These are phyloP conservation scores for Pseudocercospora eumusae DNA, from an alignment of 2,329 filamentous ascomycete genomes.

Conservation along the genomic window DNA sequence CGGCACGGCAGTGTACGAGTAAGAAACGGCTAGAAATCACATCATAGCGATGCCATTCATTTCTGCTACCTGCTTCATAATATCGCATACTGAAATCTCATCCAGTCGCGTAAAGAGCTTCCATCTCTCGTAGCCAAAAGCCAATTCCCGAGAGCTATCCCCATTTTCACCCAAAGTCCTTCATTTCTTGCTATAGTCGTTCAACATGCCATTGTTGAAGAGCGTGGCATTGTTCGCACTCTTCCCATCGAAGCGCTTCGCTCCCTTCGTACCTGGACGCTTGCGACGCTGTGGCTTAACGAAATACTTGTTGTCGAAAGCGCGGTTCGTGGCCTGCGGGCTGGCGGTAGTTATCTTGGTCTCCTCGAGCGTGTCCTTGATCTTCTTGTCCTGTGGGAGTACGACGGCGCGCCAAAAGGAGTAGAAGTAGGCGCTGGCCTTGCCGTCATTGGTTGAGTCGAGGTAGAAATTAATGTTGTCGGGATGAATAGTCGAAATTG, in stretches of 20 bases:
- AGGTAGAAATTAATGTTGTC: conserved; percentile 1
- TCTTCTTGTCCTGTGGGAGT: background rate
- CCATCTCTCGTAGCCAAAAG: background rate
- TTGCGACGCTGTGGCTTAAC: background rate
- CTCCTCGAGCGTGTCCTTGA: background rate
- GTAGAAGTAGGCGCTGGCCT: background rate
- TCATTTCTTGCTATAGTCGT: background rate
- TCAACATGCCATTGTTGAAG: background rate
- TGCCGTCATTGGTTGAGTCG: background rate
- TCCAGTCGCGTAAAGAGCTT: background rate
- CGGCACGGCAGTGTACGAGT: too few relatives aligned
- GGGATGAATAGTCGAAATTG: background rate
- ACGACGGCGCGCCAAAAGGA: background rate
- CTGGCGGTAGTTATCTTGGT: background rate
- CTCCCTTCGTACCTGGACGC: background rate
- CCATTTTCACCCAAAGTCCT: background rate
- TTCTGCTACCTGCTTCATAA: background rate
- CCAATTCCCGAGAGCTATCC: background rate
- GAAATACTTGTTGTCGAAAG: background rate
- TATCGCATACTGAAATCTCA: background rate
- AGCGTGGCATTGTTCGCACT: background rate
- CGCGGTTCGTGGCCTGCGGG: background rate
- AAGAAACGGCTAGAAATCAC: too few relatives aligned
- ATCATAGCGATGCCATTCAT: too few relatives aligned
- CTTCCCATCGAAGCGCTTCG: background rate